Percentiles rank a stretch among this genome's conserved stretches.
These are phyloP conservation scores for Melaleuca alternifolia DNA, from an alignment of 345 rosid genomes.

Conservation along the genomic window DNA sequence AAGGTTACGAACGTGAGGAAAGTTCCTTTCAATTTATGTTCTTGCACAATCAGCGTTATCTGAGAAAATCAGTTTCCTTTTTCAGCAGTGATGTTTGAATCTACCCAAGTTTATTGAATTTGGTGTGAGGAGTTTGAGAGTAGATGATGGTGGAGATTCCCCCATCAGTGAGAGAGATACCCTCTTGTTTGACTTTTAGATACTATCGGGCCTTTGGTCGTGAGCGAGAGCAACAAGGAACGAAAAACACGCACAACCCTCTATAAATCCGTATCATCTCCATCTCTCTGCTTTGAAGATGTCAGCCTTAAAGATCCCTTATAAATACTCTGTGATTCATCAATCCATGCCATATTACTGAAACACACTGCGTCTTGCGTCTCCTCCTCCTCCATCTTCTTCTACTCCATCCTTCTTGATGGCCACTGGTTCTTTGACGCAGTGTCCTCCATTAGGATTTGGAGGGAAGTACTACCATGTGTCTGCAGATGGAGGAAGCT, in stretches of 20 bases:
- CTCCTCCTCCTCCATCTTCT: neutral
- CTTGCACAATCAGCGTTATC: neutral
- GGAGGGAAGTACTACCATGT: conserved; percentile 53
- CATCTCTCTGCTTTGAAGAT: neutral
- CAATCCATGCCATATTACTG: neutral
- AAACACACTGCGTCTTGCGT: neutral
- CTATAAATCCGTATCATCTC: neutral
- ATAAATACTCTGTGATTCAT: neutral
- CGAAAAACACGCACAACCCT: neutral
- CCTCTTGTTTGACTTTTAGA: neutral
- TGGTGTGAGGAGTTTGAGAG: neutral
- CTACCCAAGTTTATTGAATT: neutral
- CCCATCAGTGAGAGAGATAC: neutral
- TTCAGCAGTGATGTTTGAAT: neutral
- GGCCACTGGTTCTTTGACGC: neutral
- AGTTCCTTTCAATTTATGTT: neutral
- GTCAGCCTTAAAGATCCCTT: neutral
- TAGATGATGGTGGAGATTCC: neutral
- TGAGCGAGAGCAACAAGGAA: neutral
- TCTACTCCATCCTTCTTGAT: neutral
- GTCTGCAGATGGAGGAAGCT: conserved; percentile 20
- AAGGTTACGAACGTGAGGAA: neutral
- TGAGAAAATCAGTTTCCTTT: neutral
- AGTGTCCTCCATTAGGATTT: conserved; percentile 71
- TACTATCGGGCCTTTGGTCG: neutral